phyloP scores from a whole-genome alignment of 768 basidiomycete species.

The Macrolepiota albuminosa region DNA sequence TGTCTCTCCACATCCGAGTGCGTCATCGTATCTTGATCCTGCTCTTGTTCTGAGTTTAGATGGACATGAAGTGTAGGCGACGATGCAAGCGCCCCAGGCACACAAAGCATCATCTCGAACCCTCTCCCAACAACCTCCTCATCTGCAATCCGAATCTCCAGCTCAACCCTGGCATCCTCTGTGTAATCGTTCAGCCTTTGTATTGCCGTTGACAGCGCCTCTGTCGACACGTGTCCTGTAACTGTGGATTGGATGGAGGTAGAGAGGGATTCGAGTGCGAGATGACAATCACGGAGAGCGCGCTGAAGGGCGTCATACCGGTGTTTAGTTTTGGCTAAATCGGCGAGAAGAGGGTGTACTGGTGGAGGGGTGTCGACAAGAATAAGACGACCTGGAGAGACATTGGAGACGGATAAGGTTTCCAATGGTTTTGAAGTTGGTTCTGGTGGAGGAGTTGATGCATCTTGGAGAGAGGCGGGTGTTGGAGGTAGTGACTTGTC shows the following conservation, averaged over 20 bases:
- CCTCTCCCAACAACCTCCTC: constrained; percentile 61
- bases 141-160: constrained; percentile 76
- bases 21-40: constrained; percentile 18
- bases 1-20: constrained; percentile 41
- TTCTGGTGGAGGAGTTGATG: neutral
- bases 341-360: constrained; percentile 37
- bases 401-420: neutral
- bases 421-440: neutral
- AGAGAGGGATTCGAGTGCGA: constrained; percentile 57
- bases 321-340: constrained; percentile 37
- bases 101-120: constrained; percentile 60
- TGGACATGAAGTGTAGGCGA: neutral
- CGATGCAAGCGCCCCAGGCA: constrained; percentile 43
- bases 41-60: neutral
- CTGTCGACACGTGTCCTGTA: constrained; percentile 17
- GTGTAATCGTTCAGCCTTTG: constrained; percentile 66
- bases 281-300: constrained; percentile 40
- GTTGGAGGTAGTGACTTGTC: neutral
- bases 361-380: constrained; percentile 7
- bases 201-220: constrained; percentile 46
- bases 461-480: neutral
- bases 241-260: constrained; percentile 18
- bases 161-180: constrained; percentile 77
- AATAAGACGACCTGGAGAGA: neutral
- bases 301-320: constrained; percentile 20